These are phyloP conservation scores for Chiua virens DNA, from an alignment of 768 basidiomycete genomes.

Conservation along the genomic window DNA sequence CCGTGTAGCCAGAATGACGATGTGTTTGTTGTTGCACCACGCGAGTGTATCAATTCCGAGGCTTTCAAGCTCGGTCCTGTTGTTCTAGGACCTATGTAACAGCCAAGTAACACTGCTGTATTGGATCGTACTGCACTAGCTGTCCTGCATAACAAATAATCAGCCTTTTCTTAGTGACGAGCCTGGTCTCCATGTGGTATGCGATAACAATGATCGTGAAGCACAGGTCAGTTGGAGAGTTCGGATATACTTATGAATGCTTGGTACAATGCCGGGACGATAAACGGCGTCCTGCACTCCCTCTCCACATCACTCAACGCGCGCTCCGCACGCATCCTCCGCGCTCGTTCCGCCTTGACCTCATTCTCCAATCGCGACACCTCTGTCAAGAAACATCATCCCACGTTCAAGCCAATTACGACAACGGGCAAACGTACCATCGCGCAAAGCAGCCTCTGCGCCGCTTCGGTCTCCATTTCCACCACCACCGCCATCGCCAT, in stretches of 20 bases:
- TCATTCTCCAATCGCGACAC: constrained; percentile 32
- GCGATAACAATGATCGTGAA: not conserved
- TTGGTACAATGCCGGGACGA: constrained; percentile 56
- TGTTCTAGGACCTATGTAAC: constrained; percentile 1
- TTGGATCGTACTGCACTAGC: constrained; percentile 8
- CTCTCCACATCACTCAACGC: constrained; percentile 46
- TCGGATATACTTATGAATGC: constrained; percentile 52
- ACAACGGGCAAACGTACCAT: constrained; percentile 11
- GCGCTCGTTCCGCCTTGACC: constrained; percentile 36
- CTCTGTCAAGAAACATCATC: constrained; percentile 6
- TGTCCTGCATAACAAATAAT: constrained; percentile 11
- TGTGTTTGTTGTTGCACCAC: not conserved
- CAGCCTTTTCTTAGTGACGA: not conserved
- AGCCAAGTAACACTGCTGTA: constrained; percentile 11
- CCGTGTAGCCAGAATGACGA: too few relatives aligned
- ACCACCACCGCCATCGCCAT: too few relatives aligned
- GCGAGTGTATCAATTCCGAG: not conserved
- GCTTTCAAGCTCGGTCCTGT: not conserved
- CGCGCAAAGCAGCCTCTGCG: constrained; percentile 1
- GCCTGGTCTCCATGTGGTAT: not conserved
- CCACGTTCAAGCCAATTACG: too few relatives aligned
- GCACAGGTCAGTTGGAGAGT: constrained; percentile 31
- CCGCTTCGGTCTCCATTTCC: not conserved
- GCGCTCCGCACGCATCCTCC: constrained; percentile 44
- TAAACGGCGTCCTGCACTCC: constrained; percentile 53